Evolutionary conservation across 768 basidiomycete species (phyloP), one percentile per base, ranked within the genome.

Genomic region (Hygrocybe coccinea): DNA sequence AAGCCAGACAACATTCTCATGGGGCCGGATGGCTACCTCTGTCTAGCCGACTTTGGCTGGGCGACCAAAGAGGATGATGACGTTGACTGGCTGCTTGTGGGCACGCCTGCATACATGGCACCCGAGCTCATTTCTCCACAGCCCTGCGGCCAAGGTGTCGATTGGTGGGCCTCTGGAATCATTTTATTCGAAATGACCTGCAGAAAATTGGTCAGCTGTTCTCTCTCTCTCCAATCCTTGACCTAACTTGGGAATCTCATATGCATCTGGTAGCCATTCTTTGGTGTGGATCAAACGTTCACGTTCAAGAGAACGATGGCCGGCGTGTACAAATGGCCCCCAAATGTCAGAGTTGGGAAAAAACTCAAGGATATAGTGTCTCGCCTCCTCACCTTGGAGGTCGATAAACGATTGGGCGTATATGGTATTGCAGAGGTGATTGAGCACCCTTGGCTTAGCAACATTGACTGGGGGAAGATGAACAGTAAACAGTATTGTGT

Each of bases 1-100:
- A 84, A 84, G 61, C 81, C 83, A 1, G 76, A 75, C 17, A 84
- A 84, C 49, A 74, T 85, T 47, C 72, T 85, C 50, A 55, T 85
- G 55, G 80, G 79, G 41, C 60, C 71, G 2, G 80, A 82, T 61
- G 83, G 83, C 22, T 85, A 85, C 60, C 69, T 84, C 24, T 64
- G 69, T 54, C 56, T 85, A 1, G 73, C 74, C 8, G 83, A 85
- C 60, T 81, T 86, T 59, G 82, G 81, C 2, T 56, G 67, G 21
- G 70, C 77, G 5, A 57, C 67, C 0, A 64, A 43, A 35, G 57
- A 67, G 7, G 64, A 57, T 35, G 62, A 64, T 6, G 50, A 56
- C 3, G 51, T 24, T 4, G 29, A 55, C 4, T 82, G 77, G 75
- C 38, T 57, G 4, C 55, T 62, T 34, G 64, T 76, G 1, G 81